phyloP scores from a whole-genome alignment of 768 basidiomycete genomes.

The Kwoniella pini region DNA sequence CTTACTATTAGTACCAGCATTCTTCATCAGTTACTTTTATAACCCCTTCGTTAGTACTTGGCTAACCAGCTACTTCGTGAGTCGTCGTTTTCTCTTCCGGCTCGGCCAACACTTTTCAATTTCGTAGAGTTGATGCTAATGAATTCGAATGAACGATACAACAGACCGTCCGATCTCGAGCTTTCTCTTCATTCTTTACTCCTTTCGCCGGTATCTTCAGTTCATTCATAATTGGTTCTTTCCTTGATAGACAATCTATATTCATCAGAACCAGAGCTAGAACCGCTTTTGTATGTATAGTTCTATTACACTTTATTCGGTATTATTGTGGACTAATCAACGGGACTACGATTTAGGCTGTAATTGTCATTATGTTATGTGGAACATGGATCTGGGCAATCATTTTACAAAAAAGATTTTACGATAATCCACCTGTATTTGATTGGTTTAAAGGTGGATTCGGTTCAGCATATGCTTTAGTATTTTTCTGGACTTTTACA shows the following conservation, averaged over 20 bases:
- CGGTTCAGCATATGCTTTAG: slow-evolving; percentile 23
- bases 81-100: background rate
- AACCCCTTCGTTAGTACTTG: slow-evolving; percentile 38
- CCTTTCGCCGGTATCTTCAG: slow-evolving; percentile 46
- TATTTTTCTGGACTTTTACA: slow-evolving; percentile 43
- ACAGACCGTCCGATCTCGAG: slow-evolving; percentile 37
- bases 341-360: slow-evolving; percentile 6
- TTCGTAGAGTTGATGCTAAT: too few species aligned
- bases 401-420: slow-evolving; percentile 37
- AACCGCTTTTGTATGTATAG: slow-evolving; percentile 35
- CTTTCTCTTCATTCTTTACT: slow-evolving; percentile 45
- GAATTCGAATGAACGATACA: too few species aligned
- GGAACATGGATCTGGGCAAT: slow-evolving; percentile 46
- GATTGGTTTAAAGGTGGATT: slow-evolving; percentile 33
- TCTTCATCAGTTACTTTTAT: slow-evolving; percentile 41
- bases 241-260: slow-evolving; percentile 35
- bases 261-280: slow-evolving; percentile 29
- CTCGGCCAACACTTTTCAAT: too few species aligned
- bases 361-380: slow-evolving; percentile 31
- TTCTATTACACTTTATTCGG: too few species aligned
- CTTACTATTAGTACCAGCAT: slow-evolving; percentile 28
- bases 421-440: slow-evolving; percentile 19
- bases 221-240: slow-evolving; percentile 38
- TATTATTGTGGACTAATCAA: too few species aligned
- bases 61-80: slow-evolving; percentile 38